Evolutionary conservation across 2,329 filamentous ascomycete species (phyloP).

Genomic region (Xylariomycetidae sp.): DNA sequence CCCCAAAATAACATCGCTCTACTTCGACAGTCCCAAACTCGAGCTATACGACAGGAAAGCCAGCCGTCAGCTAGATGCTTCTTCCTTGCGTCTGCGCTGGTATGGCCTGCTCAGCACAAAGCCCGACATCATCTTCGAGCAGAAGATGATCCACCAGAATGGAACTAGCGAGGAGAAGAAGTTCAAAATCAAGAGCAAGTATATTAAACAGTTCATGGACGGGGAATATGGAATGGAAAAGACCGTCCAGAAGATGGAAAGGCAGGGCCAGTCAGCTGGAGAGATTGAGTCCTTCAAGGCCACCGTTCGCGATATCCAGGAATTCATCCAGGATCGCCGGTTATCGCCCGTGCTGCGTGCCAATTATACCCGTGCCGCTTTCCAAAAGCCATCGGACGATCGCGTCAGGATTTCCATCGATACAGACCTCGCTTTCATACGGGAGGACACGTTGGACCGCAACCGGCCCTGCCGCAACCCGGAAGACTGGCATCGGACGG

Average conservation of each 20-base stretch:
- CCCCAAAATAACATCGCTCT: constrained; percentile 88
- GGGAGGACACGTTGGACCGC: constrained; percentile 67
- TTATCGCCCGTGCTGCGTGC: constrained; percentile 82
- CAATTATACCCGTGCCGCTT: constrained; percentile 90
- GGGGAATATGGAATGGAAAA: constrained; percentile 92
- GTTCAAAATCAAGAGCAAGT: constrained; percentile 89
- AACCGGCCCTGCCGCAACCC: constrained; percentile 86
- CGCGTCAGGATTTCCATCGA: constrained; percentile 89
- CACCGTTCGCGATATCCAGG: constrained; percentile 71
- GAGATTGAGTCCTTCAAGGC: constrained; percentile 64
- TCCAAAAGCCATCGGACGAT: constrained; percentile 91
- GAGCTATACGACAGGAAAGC: constrained; percentile 83
- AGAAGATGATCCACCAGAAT: constrained; percentile 76
- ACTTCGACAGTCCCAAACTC: constrained; percentile 88
- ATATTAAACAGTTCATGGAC: constrained; percentile 78
- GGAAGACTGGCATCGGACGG: constrained; percentile 80
- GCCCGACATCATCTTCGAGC: constrained; percentile 79
- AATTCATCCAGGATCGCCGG: constrained; percentile 69
- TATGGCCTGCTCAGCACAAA: constrained; percentile 75
- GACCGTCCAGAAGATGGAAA: constrained; percentile 77
- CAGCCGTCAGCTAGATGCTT: constrained; percentile 65
- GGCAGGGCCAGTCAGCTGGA: constrained; percentile 60
- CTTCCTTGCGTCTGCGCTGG: constrained; percentile 84
- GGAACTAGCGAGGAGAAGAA: constrained; percentile 72
- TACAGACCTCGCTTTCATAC: constrained; percentile 83